Base-by-base conservation (phyloP, 805 yeast species). In the Yarrowia hollandica region DNA sequence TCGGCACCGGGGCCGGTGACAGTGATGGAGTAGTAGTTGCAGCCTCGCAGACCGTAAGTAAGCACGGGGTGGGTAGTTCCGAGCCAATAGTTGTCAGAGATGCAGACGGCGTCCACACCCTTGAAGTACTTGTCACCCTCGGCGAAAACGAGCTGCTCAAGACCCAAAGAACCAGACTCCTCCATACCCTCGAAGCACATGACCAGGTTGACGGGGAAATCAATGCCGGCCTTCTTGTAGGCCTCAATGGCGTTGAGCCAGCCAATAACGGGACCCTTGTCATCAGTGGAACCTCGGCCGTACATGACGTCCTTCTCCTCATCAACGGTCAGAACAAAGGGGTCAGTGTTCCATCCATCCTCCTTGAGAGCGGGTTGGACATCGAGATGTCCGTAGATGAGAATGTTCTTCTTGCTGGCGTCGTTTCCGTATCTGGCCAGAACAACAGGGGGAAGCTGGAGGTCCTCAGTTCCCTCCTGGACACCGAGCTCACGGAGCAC, bases 141-240 rank as follows among this genome's bases (percentile, higher is more conserved):
- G 38, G 77, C 73, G 54, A 84, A 85, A 68, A 94, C 86, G 68
- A 94, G 81, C 31, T 77, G 83, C 66, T 92, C 99, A 64, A 94
- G 80, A 31, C 98, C 98, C 54, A 89, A 74, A 30, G 97, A 90
- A 21, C 99, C 99, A 64, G 91, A 84, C 76, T 94, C 99, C 76
- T 94, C 99, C 99, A 94, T 94, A 62, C 99, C 98, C 76, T 94
- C 99, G 68, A 94, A 94, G 74, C 97, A 90, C 71, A 88, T 86
- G 52, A 90, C 81, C 67, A 94, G 75, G 76, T 94, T 94, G 63
- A 94, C 97, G 16, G 99, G 99, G 61, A 94, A 79, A 64, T 91
- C 97, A 68, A 88, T 69, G 18, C 89, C 90, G 60, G 89, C 80
- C 65, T 84, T 87, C 60, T 80, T 84, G 75, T 94, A 97, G 14